These are phyloP conservation scores for Cenchrus fungigraminus DNA, from an alignment of 176 grass and related monocot genomes.

Conservation along the genomic window DNA sequence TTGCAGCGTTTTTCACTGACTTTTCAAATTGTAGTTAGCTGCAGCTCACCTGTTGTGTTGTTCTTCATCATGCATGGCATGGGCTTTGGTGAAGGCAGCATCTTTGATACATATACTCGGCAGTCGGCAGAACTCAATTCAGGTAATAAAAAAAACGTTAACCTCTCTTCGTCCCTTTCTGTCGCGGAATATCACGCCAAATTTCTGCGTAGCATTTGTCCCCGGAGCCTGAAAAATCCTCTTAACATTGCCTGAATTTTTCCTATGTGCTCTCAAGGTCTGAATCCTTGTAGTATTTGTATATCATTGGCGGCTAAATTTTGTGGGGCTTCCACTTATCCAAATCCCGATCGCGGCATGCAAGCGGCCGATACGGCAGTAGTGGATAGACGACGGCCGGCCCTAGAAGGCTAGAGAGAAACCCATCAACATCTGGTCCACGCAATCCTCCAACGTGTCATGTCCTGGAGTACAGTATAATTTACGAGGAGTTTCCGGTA, in stretches of 20 bases:
- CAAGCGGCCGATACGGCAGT: background rate
- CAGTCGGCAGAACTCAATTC: background rate
- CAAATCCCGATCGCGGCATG: background rate
- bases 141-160: background rate
- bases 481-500: background rate
- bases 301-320: background rate
- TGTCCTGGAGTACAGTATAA: background rate
- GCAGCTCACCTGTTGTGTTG: too few relatives aligned
- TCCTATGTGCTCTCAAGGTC: background rate
- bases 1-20: background rate
- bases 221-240: background rate
- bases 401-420: background rate
- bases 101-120: too few relatives aligned
- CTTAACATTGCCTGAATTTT: background rate
- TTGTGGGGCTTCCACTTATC: background rate
- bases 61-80: too few relatives aligned
- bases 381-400: background rate
- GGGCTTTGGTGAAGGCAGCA: background rate
- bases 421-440: constrained; percentile 26
- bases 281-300: background rate
- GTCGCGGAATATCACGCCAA: background rate
- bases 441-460: background rate
- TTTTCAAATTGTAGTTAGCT: background rate
- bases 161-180: background rate
- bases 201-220: background rate